A percentile compares a stretch with the other conserved stretches of the same genome.
Evolutionary conservation across 106 monocot species (phyloP).

Genomic region (Acorus calamus): DNA sequence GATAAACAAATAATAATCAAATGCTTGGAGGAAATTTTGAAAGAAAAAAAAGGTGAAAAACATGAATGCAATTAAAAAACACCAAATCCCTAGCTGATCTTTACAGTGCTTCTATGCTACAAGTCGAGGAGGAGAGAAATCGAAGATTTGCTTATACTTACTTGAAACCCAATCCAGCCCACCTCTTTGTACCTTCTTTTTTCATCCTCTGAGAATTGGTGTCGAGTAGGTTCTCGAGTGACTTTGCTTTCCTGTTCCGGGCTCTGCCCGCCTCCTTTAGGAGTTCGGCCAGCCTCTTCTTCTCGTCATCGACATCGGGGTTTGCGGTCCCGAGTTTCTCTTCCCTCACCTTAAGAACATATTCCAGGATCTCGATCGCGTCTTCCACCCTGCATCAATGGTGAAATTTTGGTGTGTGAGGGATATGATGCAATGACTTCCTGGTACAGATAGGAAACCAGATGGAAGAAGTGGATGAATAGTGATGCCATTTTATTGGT

Average conservation of each 20-base stretch:
- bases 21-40: too few relatives aligned
- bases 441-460: too few relatives aligned
- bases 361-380: constrained; percentile 24
- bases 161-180: constrained; percentile 24
- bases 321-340: constrained; percentile 31
- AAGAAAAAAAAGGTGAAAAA: too few relatives aligned
- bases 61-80: too few relatives aligned
- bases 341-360: constrained; percentile 22
- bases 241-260: constrained; percentile 22
- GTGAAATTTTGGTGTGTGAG: neutral
- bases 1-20: too few relatives aligned
- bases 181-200: constrained; percentile 20
- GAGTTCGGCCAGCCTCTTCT: constrained; percentile 26
- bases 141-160: too few relatives aligned
- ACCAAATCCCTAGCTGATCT: too few relatives aligned
- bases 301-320: constrained; percentile 28
- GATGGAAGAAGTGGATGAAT: too few relatives aligned
- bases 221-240: constrained; percentile 21
- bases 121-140: too few relatives aligned
- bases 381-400: constrained; percentile 18
- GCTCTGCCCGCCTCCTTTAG: constrained; percentile 24
- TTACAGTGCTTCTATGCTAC: too few relatives aligned
- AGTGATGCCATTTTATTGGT: too few relatives aligned
- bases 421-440: too few relatives aligned
- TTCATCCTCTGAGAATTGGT: constrained; percentile 16